Conservation (phyloP, 441 rosid species). For the Jatropha podagrica region DNA sequence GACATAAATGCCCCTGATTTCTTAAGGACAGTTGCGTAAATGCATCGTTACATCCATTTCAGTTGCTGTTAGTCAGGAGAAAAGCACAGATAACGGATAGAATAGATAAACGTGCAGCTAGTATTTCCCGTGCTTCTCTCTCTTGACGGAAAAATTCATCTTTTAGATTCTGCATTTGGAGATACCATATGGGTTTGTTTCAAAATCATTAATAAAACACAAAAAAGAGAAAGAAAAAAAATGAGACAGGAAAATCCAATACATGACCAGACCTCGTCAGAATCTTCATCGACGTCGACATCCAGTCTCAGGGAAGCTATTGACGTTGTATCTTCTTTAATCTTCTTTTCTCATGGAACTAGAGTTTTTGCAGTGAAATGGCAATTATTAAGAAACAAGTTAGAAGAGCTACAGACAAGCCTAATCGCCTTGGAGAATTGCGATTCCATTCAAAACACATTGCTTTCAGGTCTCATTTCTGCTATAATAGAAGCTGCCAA, state of each 20-base stretch:
- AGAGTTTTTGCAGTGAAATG: slow-evolving; percentile 78
- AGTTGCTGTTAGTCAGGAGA: slow-evolving; percentile 15
- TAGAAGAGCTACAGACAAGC: slow-evolving; percentile 73
- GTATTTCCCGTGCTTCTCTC: slow-evolving; percentile 8
- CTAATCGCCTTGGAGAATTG: slow-evolving; percentile 53
- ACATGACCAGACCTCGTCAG: slow-evolving; percentile 21
- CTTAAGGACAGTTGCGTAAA: slow-evolving; percentile 9
- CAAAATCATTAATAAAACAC: slow-evolving; percentile 24
- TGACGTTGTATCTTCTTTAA: slow-evolving; percentile 65
- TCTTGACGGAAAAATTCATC: neutral
- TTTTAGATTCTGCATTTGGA: slow-evolving; percentile 19
- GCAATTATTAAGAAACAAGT: slow-evolving; percentile 66
- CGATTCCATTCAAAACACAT: slow-evolving; percentile 48
- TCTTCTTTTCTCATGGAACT: slow-evolving; percentile 67
- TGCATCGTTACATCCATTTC: neutral
- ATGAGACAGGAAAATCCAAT: slow-evolving; percentile 47
- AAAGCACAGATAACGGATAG: neutral
- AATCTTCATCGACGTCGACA: slow-evolving; percentile 22
- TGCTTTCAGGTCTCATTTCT: slow-evolving; percentile 45
- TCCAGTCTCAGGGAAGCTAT: slow-evolving; percentile 43
- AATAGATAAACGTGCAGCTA: neutral
- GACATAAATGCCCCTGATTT: neutral
- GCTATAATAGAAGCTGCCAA: slow-evolving; percentile 44
- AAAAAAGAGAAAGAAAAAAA: neutral
- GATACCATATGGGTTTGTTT: slow-evolving; percentile 39